Base-by-base conservation (phyloP, 352 stramenopile genomes). In the Pythium oligandrum region DNA sequence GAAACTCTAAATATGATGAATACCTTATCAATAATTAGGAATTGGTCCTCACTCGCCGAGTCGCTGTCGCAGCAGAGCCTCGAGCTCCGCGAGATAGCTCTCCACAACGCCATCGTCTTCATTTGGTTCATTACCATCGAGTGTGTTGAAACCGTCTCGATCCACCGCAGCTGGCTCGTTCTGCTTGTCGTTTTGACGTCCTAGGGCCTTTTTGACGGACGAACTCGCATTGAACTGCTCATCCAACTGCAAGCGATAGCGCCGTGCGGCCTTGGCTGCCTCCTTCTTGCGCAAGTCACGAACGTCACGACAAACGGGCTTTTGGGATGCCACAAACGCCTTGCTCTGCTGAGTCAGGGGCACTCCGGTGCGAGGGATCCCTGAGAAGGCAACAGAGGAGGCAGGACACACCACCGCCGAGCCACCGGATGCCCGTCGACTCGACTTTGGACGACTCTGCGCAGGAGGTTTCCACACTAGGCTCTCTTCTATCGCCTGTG, bases 221-320 rank as follows among this genome's bases (percentile, higher is more conserved):
- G 10, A 32, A 31, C 8, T n/a, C 26, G 43, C 10, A 34, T 65
- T 65, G 32, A 60, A 64, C 36, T 55, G 51, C 11, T 48, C 43
- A 40, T 73, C 63, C 1, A 86, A 56, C 7, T 55, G 51, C 7
- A 47, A 48, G 37, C 66, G 71, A 59, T 83, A 86, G 26, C 61
- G 63, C 30, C 70, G 60, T 1, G 76, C 73, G n/a, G 68, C 65
- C n/a, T 78, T 79, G n/a, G 40, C 56, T 0, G 56, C 62, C 51
- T 81, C 75, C 4, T 70, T 54, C 42, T 74, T 60, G 3, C 68
- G 62, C 39, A 87, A 48, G 6, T 66, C 61, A 4, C 76, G 70
- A 4, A 90, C 71, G 42, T 86, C 76, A 32, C 57, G 63, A 48
- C 76, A 86, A 2, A 82, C 57, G 17, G 60, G 57, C 39, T 51